These are phyloP conservation scores for Wickerhamomyces rabaulensis DNA, from an alignment of 805 yeast species.

Conservation along the genomic window DNA sequence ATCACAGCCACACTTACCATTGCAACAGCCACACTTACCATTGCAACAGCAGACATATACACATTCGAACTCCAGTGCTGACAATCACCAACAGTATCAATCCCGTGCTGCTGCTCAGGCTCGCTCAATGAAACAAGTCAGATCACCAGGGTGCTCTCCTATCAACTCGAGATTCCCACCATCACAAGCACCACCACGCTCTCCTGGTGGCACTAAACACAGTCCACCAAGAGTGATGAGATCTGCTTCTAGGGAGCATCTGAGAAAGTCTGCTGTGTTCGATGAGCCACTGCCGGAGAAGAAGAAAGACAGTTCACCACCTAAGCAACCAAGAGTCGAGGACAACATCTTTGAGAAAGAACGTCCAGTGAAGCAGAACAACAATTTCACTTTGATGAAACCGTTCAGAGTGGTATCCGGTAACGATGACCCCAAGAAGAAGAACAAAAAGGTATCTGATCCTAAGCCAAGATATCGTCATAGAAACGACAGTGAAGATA, in stretches of 20 bases:
- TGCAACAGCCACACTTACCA: neutral
- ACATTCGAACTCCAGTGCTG: neutral
- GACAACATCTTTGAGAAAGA: neutral
- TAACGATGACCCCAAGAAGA: neutral
- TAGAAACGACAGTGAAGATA: slow-evolving; percentile 16
- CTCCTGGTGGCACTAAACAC: neutral
- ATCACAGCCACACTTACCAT: neutral
- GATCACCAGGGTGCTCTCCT: neutral
- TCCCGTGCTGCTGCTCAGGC: neutral
- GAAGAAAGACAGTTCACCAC: neutral
- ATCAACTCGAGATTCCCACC: neutral
- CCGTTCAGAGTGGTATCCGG: neutral
- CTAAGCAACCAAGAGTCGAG: neutral
- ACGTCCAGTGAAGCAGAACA: neutral
- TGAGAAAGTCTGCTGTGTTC: neutral
- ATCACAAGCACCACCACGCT: neutral
- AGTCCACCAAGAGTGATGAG: neutral
- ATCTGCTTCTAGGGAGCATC: neutral
- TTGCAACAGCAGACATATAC: neutral
- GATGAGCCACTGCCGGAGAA: neutral
- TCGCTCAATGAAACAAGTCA: neutral
- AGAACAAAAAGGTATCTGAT: neutral
- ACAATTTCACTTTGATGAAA: neutral
- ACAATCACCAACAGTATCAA: neutral
- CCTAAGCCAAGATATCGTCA: slow-evolving; percentile 9